These are phyloP conservation scores for Alternaria arborescens DNA, from an alignment of 2,329 filamentous ascomycete species.

Conservation along the genomic window DNA sequence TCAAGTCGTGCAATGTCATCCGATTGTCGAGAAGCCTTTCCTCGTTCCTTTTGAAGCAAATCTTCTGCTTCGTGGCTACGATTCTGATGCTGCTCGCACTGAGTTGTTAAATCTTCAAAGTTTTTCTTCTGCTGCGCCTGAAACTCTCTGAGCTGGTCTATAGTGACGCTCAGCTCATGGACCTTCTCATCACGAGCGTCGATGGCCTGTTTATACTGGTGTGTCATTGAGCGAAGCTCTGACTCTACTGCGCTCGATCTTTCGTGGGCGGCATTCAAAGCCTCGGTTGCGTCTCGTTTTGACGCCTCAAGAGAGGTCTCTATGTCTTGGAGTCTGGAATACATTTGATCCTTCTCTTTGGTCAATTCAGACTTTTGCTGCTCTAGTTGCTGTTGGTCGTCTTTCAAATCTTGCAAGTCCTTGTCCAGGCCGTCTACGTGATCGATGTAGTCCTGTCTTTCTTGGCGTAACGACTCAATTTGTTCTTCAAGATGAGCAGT, in stretches of 20 bases:
- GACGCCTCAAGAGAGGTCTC: conserved; percentile 52
- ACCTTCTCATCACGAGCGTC: conserved; percentile 13
- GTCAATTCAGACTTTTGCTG: conserved; percentile 50
- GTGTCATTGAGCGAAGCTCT: conserved; percentile 33
- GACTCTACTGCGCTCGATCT: conserved; percentile 50
- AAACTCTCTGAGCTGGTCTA: conserved; percentile 14
- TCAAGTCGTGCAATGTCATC: conserved; percentile 37
- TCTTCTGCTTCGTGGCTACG: conserved; percentile 34
- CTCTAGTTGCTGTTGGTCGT: conserved; percentile 33
- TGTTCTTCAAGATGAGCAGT: conserved; percentile 47
- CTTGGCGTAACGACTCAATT: conserved; percentile 44
- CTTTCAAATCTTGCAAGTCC: conserved; percentile 50
- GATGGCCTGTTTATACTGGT: conserved; percentile 28
- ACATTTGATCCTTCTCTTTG: conserved; percentile 44
- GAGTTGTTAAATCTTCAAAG: conserved; percentile 14
- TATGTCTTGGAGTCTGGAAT: conserved; percentile 39
- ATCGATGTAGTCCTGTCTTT: conserved; percentile 34
- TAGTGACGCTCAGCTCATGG: conserved; percentile 17
- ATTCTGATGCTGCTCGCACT: conserved; percentile 46
- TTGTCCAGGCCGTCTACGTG: conserved; percentile 48
- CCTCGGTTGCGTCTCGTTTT: conserved; percentile 43
- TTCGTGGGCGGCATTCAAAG: conserved; percentile 32
- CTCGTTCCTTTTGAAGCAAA: conserved; percentile 33
- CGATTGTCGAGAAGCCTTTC: conserved; percentile 17
- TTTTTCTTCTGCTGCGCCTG: conserved; percentile 22